phyloP scores from a whole-genome alignment of 768 basidiomycete genomes.

The Boletus speciosus region DNA sequence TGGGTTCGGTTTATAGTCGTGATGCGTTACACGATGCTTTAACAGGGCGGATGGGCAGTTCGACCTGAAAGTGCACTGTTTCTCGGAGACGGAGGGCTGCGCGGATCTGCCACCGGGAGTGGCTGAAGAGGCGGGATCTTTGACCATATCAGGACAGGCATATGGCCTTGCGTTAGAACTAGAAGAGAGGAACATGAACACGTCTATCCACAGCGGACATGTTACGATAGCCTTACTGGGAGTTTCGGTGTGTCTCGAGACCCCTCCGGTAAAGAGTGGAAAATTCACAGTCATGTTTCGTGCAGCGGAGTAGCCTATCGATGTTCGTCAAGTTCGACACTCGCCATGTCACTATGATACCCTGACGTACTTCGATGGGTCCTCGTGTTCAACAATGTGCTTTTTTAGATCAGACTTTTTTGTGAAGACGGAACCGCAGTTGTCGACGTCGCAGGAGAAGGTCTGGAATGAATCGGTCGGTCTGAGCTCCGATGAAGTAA shows the following conservation, averaged over 20 bases:
- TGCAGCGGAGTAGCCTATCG: background rate
- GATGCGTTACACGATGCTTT: background rate
- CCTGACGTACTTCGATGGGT: background rate
- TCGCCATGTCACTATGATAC: background rate
- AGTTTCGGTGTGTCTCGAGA: background rate
- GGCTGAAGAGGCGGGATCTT: too few relatives aligned
- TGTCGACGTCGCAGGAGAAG: background rate
- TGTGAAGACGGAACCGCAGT: background rate
- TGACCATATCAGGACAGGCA: background rate
- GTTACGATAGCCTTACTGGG: background rate
- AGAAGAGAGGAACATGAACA: background rate
- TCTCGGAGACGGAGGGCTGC: background rate
- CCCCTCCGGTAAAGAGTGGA: background rate
- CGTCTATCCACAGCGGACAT: background rate
- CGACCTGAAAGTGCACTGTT: background rate
- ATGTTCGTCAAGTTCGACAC: background rate
- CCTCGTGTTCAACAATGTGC: background rate
- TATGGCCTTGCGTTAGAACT: background rate
- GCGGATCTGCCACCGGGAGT: too few relatives aligned
- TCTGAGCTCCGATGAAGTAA: background rate
- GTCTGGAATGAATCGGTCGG: background rate
- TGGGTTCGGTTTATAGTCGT: background rate
- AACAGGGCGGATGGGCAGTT: background rate
- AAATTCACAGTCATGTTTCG: background rate
- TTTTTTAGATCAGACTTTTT: background rate